A percentile compares a stretch with the other conserved stretches of the same genome.
phyloP scores from a whole-genome alignment of 495 filamentous ascomycete genomes.

The Penicillium canescens region DNA sequence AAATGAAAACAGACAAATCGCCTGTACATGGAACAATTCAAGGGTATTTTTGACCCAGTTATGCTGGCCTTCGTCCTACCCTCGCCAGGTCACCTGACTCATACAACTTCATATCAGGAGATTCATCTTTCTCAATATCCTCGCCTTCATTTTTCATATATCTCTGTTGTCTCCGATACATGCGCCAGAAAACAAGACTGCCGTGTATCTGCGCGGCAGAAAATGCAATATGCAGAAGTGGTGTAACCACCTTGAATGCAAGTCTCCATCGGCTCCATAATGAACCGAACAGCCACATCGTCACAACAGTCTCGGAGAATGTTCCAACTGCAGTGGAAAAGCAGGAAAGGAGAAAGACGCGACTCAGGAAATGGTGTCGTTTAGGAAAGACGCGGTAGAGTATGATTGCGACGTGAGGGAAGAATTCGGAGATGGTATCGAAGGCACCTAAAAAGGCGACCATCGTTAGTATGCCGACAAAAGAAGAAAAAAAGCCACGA shows the following conservation, averaged over 20 bases:
- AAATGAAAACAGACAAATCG: too few species aligned
- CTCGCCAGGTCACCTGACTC: not conserved
- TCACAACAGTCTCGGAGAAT: constrained; percentile 43
- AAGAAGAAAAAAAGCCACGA: not conserved
- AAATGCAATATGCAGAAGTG: constrained; percentile 47
- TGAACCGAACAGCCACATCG: constrained; percentile 50
- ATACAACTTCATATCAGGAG: not conserved
- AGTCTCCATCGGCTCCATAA: constrained; percentile 47
- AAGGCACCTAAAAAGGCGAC: constrained; percentile 52
- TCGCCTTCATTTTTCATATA: constrained; percentile 17
- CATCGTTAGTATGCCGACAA: too few species aligned
- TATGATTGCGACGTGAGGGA: constrained; percentile 51
- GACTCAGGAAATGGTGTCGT: constrained; percentile 40
- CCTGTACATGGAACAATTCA: too few species aligned
- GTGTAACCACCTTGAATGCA: constrained; percentile 50
- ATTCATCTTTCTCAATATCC: not conserved
- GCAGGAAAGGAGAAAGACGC: constrained; percentile 38
- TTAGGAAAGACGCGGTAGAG: constrained; percentile 45
- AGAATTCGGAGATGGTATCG: constrained; percentile 50
- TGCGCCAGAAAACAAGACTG: constrained; percentile 41
- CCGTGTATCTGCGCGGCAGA: constrained; percentile 47
- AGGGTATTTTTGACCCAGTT: too few species aligned
- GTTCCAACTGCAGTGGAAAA: constrained; percentile 45
- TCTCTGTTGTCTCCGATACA: constrained; percentile 36
- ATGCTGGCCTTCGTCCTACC: too few species aligned